Conservation (phyloP, 192 early-diverging fungal genomes). For the Kickxella alabastrina region DNA sequence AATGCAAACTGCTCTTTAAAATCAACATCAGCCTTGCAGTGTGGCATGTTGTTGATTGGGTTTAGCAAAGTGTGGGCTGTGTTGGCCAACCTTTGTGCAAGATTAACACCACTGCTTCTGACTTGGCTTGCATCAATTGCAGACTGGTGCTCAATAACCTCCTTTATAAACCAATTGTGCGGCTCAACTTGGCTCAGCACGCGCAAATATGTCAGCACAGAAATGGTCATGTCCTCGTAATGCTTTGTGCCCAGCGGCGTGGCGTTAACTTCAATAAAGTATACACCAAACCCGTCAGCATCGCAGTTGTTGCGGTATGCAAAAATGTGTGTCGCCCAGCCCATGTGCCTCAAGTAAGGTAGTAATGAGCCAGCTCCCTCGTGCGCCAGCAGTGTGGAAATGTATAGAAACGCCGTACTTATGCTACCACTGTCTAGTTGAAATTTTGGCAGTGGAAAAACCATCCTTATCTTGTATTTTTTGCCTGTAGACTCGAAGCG, state of each 20-base stretch:
- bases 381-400: constrained; percentile 77
- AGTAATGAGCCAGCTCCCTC: constrained; percentile 82
- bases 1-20: too few relatives aligned
- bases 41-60: too few relatives aligned
- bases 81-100: too few relatives aligned
- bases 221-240: constrained; percentile 20
- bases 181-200: constrained; percentile 16
- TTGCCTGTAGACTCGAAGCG: not conserved
- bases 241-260: constrained; percentile 22
- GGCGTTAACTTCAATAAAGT: constrained; percentile 3
- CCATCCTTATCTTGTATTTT: not conserved
- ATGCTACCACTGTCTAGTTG: constrained; percentile 49
- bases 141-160: too few relatives aligned
- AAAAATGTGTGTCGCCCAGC: constrained; percentile 60
- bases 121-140: too few relatives aligned
- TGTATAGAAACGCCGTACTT: constrained; percentile 60
- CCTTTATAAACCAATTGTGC: constrained; percentile 26
- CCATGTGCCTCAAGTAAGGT: constrained; percentile 71
- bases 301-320: not conserved
- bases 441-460: constrained; percentile 15
- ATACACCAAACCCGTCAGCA: constrained; percentile 10
- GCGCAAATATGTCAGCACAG: constrained; percentile 29
- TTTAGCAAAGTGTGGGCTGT: too few relatives aligned
- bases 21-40: too few relatives aligned
- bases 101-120: too few relatives aligned